Base-by-base conservation (phyloP, 1,284 basidiomycete species). In the Fistulinella staudtii region DNA sequence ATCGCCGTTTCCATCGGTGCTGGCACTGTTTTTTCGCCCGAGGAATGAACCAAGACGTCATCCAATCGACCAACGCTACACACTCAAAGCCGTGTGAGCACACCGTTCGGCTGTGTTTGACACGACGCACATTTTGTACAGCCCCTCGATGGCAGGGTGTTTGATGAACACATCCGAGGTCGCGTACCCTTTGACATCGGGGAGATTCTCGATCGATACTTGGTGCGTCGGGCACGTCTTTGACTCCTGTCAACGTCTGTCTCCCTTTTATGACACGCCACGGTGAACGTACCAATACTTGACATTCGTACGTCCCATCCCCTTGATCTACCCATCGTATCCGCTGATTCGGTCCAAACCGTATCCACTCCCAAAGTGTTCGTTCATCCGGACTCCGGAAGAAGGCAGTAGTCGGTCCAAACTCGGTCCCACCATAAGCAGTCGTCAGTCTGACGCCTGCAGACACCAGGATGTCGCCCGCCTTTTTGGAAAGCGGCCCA, bases 81-180 rank as follows among this genome's bases (percentile, higher is more conserved):
- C n/a, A 15, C 20, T n/a, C 8, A 29, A 29, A 13, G 15, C 6
- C 2, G 5, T 8, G 30, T 43, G 17, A 39, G 20, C 11, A 18
- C n/a, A 5, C 17, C 21, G 28, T 28, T 8, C 8, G 11, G 39
- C 14, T 11, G 3, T n/a, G n/a, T n/a, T n/a, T n/a, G 3, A 17
- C 13, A 8, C 31, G 28, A 23, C 63, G 1, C 46, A 74, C 74
- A 74, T 50, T 53, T 63, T 71, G 59, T 47, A 65, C 3, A 63
- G 15, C 4, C 51, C 50, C 20, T 51, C 39, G 2, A 65, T 58
- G 8, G 59, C 8, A 4, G 29, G 8, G 39, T 71, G 69, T 15
- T 53, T 51, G 30, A 53, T 41, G 28, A 60, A 71, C 5, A 60
- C 43, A 39, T 72, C 69, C 6, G 56, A 57, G 13, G 59, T 67